Percentiles rank a stretch among this genome's conserved stretches.
Evolutionary conservation across 495 filamentous ascomycete genomes (phyloP).

Genomic region (Entonaema liquescens): DNA sequence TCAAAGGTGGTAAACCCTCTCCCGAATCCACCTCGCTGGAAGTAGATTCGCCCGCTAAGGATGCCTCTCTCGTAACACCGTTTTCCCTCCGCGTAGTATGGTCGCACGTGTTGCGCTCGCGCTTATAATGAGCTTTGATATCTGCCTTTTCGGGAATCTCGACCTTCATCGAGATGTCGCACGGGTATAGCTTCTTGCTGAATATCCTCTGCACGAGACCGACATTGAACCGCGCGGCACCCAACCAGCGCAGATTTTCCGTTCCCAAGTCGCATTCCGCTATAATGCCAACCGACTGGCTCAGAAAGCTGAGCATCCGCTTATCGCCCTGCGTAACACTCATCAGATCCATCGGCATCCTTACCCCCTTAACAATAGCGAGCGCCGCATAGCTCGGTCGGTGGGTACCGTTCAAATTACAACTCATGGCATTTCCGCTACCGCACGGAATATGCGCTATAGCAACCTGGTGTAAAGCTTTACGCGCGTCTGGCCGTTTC

Average conservation of each 20-base stretch:
- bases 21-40: slow-evolving; percentile 28
- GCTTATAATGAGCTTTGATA: slow-evolving; percentile 77
- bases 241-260: slow-evolving; percentile 93
- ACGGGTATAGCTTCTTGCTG: slow-evolving; percentile 80
- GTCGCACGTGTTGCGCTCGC: slow-evolving; percentile 50
- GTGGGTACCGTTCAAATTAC: slow-evolving; percentile 85
- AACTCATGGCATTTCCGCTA: slow-evolving; percentile 91
- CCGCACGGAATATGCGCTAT: slow-evolving; percentile 92
- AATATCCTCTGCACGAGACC: slow-evolving; percentile 80
- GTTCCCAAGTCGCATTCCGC: slow-evolving; percentile 90
- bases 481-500: slow-evolving; percentile 74
- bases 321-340: slow-evolving; percentile 82
- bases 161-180: slow-evolving; percentile 84
- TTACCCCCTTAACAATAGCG: slow-evolving; percentile 82
- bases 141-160: slow-evolving; percentile 78
- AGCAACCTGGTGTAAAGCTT: slow-evolving; percentile 79
- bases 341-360: slow-evolving; percentile 82
- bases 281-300: slow-evolving; percentile 88
- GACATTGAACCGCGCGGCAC: slow-evolving; percentile 80
- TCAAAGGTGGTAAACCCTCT: slow-evolving; percentile 73
- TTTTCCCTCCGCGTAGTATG: slow-evolving; percentile 26
- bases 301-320: slow-evolving; percentile 85
- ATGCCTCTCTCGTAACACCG: slow-evolving; percentile 11
- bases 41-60: slow-evolving; percentile 23
- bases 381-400: slow-evolving; percentile 79